Base-by-base conservation (phyloP, 2,329 filamentous ascomycete genomes). In the Microdochium bolleyi region DNA sequence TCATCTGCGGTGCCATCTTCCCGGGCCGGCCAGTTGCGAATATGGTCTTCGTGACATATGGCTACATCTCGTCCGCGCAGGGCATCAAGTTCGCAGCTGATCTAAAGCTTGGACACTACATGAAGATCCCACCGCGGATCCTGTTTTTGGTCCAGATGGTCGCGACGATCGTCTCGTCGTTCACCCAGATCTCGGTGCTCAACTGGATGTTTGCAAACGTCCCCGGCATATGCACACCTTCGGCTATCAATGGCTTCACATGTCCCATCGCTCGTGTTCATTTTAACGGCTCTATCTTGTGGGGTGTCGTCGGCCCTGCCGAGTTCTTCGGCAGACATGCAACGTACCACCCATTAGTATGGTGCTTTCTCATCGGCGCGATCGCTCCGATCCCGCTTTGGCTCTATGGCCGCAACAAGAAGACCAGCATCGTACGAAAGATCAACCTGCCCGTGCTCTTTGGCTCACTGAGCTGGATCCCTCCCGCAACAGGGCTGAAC, bases 41-140 rank as follows among this genome's bases (percentile, higher is more conserved):
- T 68, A 95, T 95, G 90, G 88, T 95, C 34, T 95, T 95, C 62
- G 89, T 92, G 49, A 94, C 89, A 0, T 95, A 94, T 65, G 89
- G 89, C 56, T 95, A 94, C 69, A 94, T 94, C 63, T 91, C 88
- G 3, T 92, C 88, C 0, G 88, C 89, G 0, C 90, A 95, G 70
- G 90, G 90, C 25, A 87, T 95, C 67, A 94, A 95, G 64, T 95
- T 95, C 64, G 87, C 88, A 1, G 85, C 88, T 2, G 90, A 95
- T 66, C 77, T 95, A 50, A 95, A 95, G 68, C 79, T 95, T 0
- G 90, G 88, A 13, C 87, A 92, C 64, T 92, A 92, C 69, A 91
- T 92, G 87, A 91, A 92, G 68, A 88, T 92, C 14, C 88, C 88
- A 1, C 88, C 88, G 0, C 79, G 85, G n/a, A 84, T 87, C 49